Evolutionary conservation across 257 asterid genomes (phyloP).

Genomic region (Penstemon davidsonii): DNA sequence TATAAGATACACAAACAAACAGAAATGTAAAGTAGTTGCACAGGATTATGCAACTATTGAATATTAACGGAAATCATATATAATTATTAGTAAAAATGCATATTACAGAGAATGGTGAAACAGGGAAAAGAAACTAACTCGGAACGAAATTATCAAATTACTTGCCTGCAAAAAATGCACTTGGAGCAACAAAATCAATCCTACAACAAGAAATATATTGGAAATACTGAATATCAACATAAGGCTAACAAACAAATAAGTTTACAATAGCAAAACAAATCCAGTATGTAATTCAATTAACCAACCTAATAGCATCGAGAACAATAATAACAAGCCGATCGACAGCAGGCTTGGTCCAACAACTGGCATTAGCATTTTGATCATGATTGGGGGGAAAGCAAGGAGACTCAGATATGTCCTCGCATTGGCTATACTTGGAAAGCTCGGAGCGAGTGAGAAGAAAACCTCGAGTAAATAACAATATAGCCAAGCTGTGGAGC

Average conservation of each 20-base stretch:
- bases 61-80: not conserved
- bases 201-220: conserved; percentile 37
- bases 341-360: conserved; percentile 86
- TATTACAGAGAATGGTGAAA: conserved; percentile 7
- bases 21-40: not conserved
- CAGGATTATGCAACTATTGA: conserved; percentile 11
- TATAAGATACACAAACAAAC: not conserved
- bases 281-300: not conserved
- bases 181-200: conserved; percentile 96
- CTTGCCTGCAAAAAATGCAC: conserved; percentile 72
- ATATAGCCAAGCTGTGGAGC: conserved; percentile 64
- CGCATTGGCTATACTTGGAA: conserved; percentile 68
- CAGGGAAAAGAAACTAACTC: conserved; percentile 13
- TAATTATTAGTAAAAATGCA: not conserved
- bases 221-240: not conserved
- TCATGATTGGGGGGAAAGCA: conserved; percentile 48
- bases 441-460: conserved; percentile 95
- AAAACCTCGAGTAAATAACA: conserved; percentile 82
- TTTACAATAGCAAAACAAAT: not conserved
- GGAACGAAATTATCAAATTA: not conserved
- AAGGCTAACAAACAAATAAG: conserved; percentile 27
- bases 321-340: conserved; percentile 78
- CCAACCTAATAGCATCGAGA: conserved; percentile 89
- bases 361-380: conserved; percentile 40
- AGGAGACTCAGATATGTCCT: conserved; percentile 68